Conservation (phyloP, 192 early-diverging fungal genomes). For the Rhizoclosmatium sp. region DNA sequence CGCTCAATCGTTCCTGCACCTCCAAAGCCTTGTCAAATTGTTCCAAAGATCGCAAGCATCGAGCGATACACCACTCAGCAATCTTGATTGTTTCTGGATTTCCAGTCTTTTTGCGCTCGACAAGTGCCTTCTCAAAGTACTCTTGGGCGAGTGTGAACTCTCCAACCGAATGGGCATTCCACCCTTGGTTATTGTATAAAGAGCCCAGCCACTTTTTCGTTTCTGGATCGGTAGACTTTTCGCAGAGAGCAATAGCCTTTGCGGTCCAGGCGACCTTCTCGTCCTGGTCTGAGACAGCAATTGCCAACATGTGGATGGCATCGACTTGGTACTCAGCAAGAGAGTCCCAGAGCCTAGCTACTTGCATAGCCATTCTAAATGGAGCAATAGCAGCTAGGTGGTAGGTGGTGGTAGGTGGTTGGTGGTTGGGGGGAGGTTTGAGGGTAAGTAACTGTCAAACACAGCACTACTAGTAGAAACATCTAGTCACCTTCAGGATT, state of each 20-base stretch:
- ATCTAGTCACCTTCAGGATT: neutral
- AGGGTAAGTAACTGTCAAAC: neutral
- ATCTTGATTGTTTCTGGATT: neutral
- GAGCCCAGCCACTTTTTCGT: neutral
- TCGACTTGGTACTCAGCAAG: conserved; percentile 1
- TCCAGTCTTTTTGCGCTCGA: neutral
- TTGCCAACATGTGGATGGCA: conserved; percentile 21
- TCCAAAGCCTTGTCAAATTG: neutral
- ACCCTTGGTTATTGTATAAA: neutral
- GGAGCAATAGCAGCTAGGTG: neutral
- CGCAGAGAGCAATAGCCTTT: neutral
- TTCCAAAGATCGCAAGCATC: conserved; percentile 9
- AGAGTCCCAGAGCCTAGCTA: neutral
- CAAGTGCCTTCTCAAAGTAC: conserved; percentile 3
- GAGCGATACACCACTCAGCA: conserved; percentile 18
- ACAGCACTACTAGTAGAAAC: neutral
- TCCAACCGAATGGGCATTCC: neutral
- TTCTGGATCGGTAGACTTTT: conserved; percentile 1
- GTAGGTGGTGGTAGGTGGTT: neutral
- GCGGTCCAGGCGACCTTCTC: neutral
- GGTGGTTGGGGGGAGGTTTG: neutral
- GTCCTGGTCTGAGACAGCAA: conserved; percentile 3
- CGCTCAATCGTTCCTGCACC: conserved; percentile 1
- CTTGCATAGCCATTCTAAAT: conserved; percentile 7
- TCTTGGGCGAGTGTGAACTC: neutral